Conservation (phyloP, 1,139 yeast genomes). For the Diutina mesorugosa region DNA sequence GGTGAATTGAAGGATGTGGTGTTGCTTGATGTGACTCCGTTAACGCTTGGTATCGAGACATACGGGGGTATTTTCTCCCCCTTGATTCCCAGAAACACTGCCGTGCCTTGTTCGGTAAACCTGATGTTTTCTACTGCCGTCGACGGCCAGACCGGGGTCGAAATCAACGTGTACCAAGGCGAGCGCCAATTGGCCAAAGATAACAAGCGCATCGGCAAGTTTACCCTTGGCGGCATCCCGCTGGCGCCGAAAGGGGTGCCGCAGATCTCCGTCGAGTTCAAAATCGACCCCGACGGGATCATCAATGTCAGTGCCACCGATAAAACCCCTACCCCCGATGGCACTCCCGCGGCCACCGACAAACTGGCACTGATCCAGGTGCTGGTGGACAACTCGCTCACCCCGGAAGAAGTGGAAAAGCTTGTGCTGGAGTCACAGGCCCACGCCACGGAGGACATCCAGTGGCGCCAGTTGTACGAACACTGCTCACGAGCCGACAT, state of each 20-base stretch:
- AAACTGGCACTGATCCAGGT: constrained; percentile 50
- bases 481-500: constrained; percentile 44
- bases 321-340: constrained; percentile 37
- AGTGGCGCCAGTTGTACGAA: constrained; percentile 25
- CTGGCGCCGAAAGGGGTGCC: constrained; percentile 68
- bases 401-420: constrained; percentile 47
- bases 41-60: constrained; percentile 71
- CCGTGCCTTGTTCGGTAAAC: constrained; percentile 61
- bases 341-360: constrained; percentile 10
- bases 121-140: constrained; percentile 73
- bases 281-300: constrained; percentile 75
- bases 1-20: constrained; percentile 65
- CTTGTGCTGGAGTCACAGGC: constrained; percentile 40
- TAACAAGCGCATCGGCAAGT: constrained; percentile 62
- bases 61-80: constrained; percentile 76
- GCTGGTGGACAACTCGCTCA: constrained; percentile 54
- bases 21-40: constrained; percentile 64
- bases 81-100: constrained; percentile 61
- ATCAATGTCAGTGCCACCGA: constrained; percentile 65
- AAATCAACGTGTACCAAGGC: constrained; percentile 67
- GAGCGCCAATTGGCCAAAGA: constrained; percentile 65
- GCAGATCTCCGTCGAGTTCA: constrained; percentile 61
- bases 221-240: constrained; percentile 55
- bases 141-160: constrained; percentile 77
- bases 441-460: constrained; percentile 29